Evolutionary conservation across 2,329 filamentous ascomycete species (phyloP), one percentile per base, ranked within the genome.

Genomic region (Scedosporium aurantiacum): DNA sequence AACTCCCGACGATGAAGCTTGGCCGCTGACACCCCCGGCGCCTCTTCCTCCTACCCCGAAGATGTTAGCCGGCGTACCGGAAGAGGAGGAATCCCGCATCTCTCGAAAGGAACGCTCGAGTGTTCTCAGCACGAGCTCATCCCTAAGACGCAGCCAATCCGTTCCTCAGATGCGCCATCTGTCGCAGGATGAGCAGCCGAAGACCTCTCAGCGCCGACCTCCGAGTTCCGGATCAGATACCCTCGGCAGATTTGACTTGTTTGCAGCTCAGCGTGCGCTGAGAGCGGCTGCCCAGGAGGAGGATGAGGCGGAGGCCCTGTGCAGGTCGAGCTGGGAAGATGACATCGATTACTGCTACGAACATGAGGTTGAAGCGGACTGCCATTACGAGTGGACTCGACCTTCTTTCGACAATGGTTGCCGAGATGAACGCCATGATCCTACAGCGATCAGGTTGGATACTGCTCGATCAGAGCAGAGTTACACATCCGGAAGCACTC

Each of bases 341-440:
- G 84, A 84, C 64, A 87, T 88, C 63, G 85, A 88, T 68, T 88
- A 87, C 70, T 87, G 83, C 68, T 88, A 88, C 67, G 84, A 87
- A 65, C 82, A 88, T 66, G 85, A 84, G 65, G 83, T 80, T 12
- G 85, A 88, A 69, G 85, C 84, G 6, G 77, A 87, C 70, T 87
- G 83, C 67, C 80, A 87, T 64, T 87, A 85, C 66, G 80, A 84
- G 54, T 87, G 84, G 84, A 82, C 85, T 62, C 79, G 81, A 16
- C 74, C 78, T 2, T 86, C 83, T 0, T 66, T 81, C 60, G 82
- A 85, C 32, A 37, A 37, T 57, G 68, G 66, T 16, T 63, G 66
- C 21, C 68, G 68, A 66, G 6, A 67, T 65, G 52, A 64, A 27
- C 58, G 10, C 10, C 10, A 60, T 16, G 57, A 61, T 16, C 14